These are phyloP conservation scores for Mycena amicta DNA, from an alignment of 768 basidiomycete genomes.

Conservation along the genomic window DNA sequence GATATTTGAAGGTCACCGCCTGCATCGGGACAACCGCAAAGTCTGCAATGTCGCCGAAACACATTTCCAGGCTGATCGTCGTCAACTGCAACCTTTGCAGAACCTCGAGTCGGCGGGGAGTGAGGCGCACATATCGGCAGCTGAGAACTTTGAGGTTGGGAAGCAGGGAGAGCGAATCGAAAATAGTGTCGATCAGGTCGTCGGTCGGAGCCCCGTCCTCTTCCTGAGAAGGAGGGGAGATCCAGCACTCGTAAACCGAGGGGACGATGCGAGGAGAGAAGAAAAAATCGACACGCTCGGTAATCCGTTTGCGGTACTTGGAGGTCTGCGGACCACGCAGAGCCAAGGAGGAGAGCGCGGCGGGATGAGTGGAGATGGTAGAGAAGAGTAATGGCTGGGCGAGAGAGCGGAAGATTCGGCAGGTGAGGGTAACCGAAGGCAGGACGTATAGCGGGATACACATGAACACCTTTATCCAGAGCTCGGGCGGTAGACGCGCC, in stretches of 20 bases:
- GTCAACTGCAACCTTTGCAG: constrained; percentile 32
- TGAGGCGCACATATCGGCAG: constrained; percentile 42
- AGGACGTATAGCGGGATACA: constrained; percentile 33
- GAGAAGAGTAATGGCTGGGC: constrained; percentile 41
- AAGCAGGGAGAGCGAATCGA: constrained; percentile 33
- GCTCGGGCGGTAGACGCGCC: constrained; percentile 31
- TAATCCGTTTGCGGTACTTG: constrained; percentile 34
- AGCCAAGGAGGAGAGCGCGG: constrained; percentile 29
- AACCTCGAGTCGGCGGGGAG: constrained; percentile 33
- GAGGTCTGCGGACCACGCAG: constrained; percentile 23
- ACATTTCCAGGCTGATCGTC: constrained; percentile 36
- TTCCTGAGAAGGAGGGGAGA: constrained; percentile 35
- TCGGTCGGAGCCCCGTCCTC: constrained; percentile 36
- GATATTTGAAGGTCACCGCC: constrained; percentile 19
- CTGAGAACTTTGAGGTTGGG: constrained; percentile 34
- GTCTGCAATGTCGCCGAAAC: constrained; percentile 17
- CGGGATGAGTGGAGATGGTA: constrained; percentile 38
- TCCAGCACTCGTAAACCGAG: constrained; percentile 37
- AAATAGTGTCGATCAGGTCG: constrained; percentile 34
- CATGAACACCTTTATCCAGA: constrained; percentile 39
- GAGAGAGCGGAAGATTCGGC: constrained; percentile 34
- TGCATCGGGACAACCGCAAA: constrained; percentile 17
- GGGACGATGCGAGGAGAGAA: constrained; percentile 35
- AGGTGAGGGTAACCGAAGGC: constrained; percentile 33
- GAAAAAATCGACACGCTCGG: constrained; percentile 35